Percentiles rank a stretch among this genome's conserved stretches.
Evolutionary conservation across 2,329 filamentous ascomycete genomes (phyloP).

Genomic region (Aspergillus persii): DNA sequence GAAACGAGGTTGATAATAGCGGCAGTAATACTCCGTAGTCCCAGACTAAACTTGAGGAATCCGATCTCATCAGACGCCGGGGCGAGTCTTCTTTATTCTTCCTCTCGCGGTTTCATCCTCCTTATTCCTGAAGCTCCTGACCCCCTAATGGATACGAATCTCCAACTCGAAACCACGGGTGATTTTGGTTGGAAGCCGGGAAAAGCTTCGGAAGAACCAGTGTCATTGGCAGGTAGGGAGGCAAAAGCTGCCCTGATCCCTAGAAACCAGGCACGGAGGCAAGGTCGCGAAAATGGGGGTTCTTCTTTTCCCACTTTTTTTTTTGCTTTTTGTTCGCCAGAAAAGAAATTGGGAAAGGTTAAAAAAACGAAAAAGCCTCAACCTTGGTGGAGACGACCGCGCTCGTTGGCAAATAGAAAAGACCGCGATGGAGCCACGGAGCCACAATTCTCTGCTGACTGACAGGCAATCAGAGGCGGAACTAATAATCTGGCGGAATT

Average conservation of each 20-base stretch:
- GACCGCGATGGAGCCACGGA: conserved; percentile 14
- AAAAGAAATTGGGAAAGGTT: background rate
- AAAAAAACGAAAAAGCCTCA: conserved; percentile 11
- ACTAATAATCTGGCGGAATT: background rate
- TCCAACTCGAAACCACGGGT: conserved; percentile 2
- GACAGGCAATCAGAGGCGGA: background rate
- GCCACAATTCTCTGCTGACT: conserved; percentile 10
- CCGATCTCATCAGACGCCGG: background rate
- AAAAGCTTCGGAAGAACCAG: background rate
- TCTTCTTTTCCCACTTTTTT: background rate
- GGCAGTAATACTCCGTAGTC: too few relatives aligned
- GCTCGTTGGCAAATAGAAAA: conserved; percentile 12
- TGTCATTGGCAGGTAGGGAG: background rate
- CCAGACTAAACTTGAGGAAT: background rate
- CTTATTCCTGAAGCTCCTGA: background rate
- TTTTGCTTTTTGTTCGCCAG: background rate
- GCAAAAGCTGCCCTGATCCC: background rate
- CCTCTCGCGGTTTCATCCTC: background rate
- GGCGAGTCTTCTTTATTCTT: background rate
- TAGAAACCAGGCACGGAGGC: background rate
- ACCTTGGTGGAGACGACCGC: conserved; percentile 11
- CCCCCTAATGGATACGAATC: background rate
- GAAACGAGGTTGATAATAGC: too few relatives aligned
- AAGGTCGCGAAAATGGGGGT: background rate
- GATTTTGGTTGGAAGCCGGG: background rate